Base-by-base conservation (phyloP, 768 basidiomycete genomes). In the Agaricus bisporus region DNA sequence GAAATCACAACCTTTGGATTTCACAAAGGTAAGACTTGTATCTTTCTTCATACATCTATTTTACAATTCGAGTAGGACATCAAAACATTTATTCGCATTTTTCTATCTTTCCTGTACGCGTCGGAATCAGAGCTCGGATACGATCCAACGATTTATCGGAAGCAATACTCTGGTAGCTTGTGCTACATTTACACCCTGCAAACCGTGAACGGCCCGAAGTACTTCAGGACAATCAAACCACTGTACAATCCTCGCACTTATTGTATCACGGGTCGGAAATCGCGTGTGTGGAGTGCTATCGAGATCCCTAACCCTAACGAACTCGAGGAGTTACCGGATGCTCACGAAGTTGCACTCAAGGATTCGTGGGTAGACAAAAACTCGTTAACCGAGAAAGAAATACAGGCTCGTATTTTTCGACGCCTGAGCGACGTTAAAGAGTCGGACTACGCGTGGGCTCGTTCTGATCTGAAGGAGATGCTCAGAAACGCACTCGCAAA, bases 311-410 rank as follows among this genome's bases (percentile, higher is more conserved):
- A 45, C 11, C 25, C 37, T 17, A 42, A 48, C 17, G 25, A 25
- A 17, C 42, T 41, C 18, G 39, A 49, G 47, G 11, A 41, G 14
- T 45, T 49, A 14, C 36, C 26, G 25, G 20, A 56, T 28, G 55
- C 46, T 32, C 28, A 8, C 14, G 10, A 26, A 3, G 39, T 51
- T 1, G 59, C 57, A 8, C 25, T 64, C 17, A 61, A 62, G 51
- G 60, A 62, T 49, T 58, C 57, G 4, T 64, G 61, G 61, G 42
- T 62, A 1, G 58, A 61, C 28, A 29, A 17, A 2, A 18, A 17
- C 3, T 43, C 60, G 6, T 12, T 18, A 8, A 58, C 58, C 1
- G 60, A 62, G 20, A 22, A 18, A 8, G 28, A 61, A 26, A 59
- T 59, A 25, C 61, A 61, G 41, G 10, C 44, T 1, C 22, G 18